Percentiles rank a stretch among this genome's conserved stretches.
Conservation (phyloP, 2,329 filamentous ascomycete genomes). For the Dryadomyces quercus-mongolicae region DNA sequence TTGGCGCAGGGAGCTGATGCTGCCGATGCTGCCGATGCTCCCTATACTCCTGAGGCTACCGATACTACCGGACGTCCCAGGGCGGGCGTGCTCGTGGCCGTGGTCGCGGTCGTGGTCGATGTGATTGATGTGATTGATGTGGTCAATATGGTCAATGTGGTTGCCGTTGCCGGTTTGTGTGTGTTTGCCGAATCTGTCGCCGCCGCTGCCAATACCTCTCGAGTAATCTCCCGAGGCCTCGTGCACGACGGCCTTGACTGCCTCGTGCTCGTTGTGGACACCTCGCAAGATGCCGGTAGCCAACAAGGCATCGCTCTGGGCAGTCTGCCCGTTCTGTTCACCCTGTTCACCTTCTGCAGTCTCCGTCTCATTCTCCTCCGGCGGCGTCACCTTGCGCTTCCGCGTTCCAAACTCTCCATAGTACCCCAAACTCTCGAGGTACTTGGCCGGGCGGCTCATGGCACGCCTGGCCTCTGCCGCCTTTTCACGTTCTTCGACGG, state of each 20-base stretch:
- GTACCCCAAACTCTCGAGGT: conserved; percentile 11
- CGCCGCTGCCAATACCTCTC: too few relatives aligned
- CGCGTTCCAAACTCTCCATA: conserved; percentile 4
- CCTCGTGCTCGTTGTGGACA: conserved; percentile 24
- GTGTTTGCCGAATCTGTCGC: too few relatives aligned
- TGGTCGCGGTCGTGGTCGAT: neutral
- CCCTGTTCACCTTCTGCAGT: conserved; percentile 17
- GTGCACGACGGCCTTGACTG: conserved; percentile 22
- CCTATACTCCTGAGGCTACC: neutral
- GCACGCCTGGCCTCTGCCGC: conserved; percentile 12
- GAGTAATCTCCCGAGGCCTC: conserved; percentile 12
- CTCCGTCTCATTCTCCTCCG: conserved; percentile 9
- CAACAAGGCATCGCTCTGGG: conserved; percentile 25
- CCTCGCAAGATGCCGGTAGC: conserved; percentile 30
- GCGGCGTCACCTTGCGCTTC: conserved; percentile 6
- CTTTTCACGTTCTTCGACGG: conserved; percentile 17
- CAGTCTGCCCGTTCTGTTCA: too few relatives aligned
- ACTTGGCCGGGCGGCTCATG: conserved; percentile 14
- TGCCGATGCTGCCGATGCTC: neutral
- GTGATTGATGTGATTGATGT: neutral
- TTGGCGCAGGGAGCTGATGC: neutral
- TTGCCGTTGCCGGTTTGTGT: too few relatives aligned
- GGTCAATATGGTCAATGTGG: too few relatives aligned
- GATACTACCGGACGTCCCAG: neutral
- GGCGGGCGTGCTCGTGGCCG: neutral